Evolutionary conservation across 2,329 filamentous ascomycete species (phyloP).

Genomic region (Fusarium papillatum): DNA sequence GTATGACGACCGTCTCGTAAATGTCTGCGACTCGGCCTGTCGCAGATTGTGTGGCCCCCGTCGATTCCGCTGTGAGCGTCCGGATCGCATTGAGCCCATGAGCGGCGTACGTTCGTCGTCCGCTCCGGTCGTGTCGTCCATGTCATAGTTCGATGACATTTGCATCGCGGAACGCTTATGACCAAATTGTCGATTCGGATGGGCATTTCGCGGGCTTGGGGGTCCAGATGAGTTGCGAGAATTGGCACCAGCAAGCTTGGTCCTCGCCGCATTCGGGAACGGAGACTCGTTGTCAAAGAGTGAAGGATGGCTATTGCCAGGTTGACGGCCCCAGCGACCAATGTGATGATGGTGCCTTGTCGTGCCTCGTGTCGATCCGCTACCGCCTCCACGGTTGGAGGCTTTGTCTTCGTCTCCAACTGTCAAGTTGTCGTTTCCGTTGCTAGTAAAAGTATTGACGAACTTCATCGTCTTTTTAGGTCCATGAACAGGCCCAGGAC

Average conservation of each 20-base stretch:
- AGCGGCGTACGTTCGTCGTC: slow-evolving; percentile 93
- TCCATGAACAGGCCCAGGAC: slow-evolving; percentile 56
- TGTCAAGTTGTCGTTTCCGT: slow-evolving; percentile 62
- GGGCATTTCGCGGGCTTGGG: slow-evolving; percentile 74
- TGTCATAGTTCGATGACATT: slow-evolving; percentile 77
- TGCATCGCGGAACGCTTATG: slow-evolving; percentile 69
- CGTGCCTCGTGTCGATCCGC: slow-evolving; percentile 74
- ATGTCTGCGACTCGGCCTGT: slow-evolving; percentile 81
- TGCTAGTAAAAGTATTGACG: slow-evolving; percentile 81
- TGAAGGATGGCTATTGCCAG: slow-evolving; percentile 76
- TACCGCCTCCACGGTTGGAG: slow-evolving; percentile 67
- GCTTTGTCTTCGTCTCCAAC: slow-evolving; percentile 77
- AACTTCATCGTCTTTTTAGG: slow-evolving; percentile 97
- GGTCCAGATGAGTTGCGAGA: slow-evolving; percentile 76
- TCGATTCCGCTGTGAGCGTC: slow-evolving; percentile 69
- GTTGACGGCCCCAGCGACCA: slow-evolving; percentile 81
- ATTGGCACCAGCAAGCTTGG: slow-evolving; percentile 71
- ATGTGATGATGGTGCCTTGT: slow-evolving; percentile 81
- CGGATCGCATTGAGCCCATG: slow-evolving; percentile 71
- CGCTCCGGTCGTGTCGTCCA: slow-evolving; percentile 83
- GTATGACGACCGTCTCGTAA: slow-evolving; percentile 73
- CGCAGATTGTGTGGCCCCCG: slow-evolving; percentile 69
- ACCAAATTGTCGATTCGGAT: slow-evolving; percentile 50
- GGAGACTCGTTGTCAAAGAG: slow-evolving; percentile 84
- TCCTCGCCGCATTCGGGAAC: slow-evolving; percentile 75